phyloP scores from a whole-genome alignment of 2,329 filamentous ascomycete species.

The Capronia americana region DNA sequence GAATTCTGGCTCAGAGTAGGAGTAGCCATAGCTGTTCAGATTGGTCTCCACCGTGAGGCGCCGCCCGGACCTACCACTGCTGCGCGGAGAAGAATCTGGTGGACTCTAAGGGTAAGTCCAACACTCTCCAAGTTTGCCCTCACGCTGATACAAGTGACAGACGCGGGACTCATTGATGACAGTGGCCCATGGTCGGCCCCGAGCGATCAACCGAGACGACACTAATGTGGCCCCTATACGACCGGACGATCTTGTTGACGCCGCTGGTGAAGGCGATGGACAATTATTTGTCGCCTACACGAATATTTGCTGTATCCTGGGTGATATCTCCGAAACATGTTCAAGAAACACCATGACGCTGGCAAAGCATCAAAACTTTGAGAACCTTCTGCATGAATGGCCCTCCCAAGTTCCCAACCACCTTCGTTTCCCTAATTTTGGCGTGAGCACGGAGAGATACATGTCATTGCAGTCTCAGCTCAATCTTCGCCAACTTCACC shows the following conservation, averaged over 20 bases:
- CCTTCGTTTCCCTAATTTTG: conserved; percentile 1
- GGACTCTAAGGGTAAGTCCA: conserved; percentile 13
- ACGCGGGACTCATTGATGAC: conserved; percentile 50
- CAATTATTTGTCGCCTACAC: conserved; percentile 49
- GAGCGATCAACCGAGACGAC: conserved; percentile 50
- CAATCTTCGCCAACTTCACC: conserved; percentile 49
- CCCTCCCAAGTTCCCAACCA: background rate
- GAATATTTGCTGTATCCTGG: conserved; percentile 49
- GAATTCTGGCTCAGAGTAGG: conserved; percentile 14
- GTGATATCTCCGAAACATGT: conserved; percentile 51
- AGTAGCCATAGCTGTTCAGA: conserved; percentile 13
- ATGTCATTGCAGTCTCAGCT: conserved; percentile 42
- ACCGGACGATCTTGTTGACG: conserved; percentile 44
- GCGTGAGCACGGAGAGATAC: conserved; percentile 5
- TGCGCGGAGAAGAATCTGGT: conserved; percentile 11
- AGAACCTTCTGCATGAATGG: conserved; percentile 7
- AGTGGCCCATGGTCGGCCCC: conserved; percentile 50
- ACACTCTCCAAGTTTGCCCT: background rate
- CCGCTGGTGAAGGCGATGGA: conserved; percentile 40
- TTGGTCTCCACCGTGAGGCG: conserved; percentile 10
- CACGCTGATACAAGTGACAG: conserved; percentile 6
- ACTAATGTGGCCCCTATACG: conserved; percentile 50
- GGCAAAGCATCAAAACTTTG: conserved; percentile 10
- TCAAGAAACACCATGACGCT: conserved; percentile 8
- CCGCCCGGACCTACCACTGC: conserved; percentile 7